Evolutionary conservation across 2,329 filamentous ascomycete genomes (phyloP), one percentile per base, ranked within the genome.

Genomic region (Fusarium fracticaudum): DNA sequence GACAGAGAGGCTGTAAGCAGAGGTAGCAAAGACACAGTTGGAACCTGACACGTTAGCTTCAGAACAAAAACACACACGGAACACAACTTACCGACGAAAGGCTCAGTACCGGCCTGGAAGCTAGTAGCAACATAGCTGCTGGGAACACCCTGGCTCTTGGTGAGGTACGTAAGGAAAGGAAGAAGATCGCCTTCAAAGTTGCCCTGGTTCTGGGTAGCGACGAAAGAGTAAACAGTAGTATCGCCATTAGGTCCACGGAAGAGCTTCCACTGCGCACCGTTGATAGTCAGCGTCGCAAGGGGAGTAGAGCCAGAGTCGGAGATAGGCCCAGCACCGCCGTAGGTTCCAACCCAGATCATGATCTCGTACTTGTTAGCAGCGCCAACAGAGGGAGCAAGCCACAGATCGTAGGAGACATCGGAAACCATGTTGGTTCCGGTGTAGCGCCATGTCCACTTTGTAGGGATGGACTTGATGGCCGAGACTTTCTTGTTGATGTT

Each of bases 341-440:
- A 83, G 6, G 86, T 85, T 4, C 84, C 87, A 51, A 91, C 83
- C 90, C 90, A 92, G 76, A 92, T 85, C 90, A 92, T 92, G 79
- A 92, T 86, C 81, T 92, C 90, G 79, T 90, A 91, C 76, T 89
- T 82, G 35, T 86, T 77, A 11, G 66, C 78, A 53, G 79, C 80
- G 3, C 85, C 82, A 17, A 84, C 83, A 18, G 86, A 84, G 22
- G 82, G 82, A 20, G 84, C 83, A 38, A 89, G 89, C 84, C 91
- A 91, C 45, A 91, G 80, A 79, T 91, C 89, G 78, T 91, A 91
- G 20, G 89, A 83, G 5, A 92, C 90, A 76, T 91, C 84, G 44
- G 88, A 86, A 33, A 90, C 83, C 59, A 83, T 64, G 50, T 77
- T 75, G 26, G 44, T 76, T 40, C 82, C 81, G 22, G 75, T 74